A percentile compares a stretch with the other conserved stretches of the same genome.
phyloP scores from a whole-genome alignment of 495 filamentous ascomycete species.

The Xanthoparmelia taractica region DNA sequence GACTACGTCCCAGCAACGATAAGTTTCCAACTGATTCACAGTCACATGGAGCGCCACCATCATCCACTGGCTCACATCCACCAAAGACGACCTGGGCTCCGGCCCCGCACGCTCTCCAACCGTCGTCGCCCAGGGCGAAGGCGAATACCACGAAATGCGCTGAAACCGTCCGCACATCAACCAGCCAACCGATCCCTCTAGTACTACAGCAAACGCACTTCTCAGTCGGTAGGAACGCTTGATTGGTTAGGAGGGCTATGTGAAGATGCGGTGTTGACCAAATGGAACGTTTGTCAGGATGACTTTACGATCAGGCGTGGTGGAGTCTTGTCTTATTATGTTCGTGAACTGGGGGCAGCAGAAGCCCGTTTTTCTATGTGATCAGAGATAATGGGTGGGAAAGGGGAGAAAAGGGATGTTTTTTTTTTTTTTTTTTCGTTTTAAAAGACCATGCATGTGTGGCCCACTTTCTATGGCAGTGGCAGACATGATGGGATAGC shows the following conservation, averaged over 20 bases:
- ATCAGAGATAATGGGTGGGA: too few relatives aligned
- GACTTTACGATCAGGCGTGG: neutral
- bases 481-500: conserved; percentile 1
- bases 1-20: too few relatives aligned
- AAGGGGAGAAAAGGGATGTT: neutral
- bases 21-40: conserved; percentile 21
- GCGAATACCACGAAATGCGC: neutral
- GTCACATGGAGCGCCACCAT: conserved; percentile 30
- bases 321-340: neutral
- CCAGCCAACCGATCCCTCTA: too few relatives aligned
- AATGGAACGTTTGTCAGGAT: neutral
- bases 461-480: too few relatives aligned
- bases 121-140: neutral
- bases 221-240: too few relatives aligned
- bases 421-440: neutral
- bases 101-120: neutral
- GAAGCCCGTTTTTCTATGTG: neutral
- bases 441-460: neutral
- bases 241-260: too few relatives aligned
- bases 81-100: conserved; percentile 23
- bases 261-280: too few relatives aligned
- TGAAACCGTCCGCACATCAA: too few relatives aligned
- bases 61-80: conserved; percentile 31
- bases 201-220: too few relatives aligned
- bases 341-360: neutral